Evolutionary conservation across 2,329 filamentous ascomycete species (phyloP).

Genomic region (Parastagonospora nodorum): DNA sequence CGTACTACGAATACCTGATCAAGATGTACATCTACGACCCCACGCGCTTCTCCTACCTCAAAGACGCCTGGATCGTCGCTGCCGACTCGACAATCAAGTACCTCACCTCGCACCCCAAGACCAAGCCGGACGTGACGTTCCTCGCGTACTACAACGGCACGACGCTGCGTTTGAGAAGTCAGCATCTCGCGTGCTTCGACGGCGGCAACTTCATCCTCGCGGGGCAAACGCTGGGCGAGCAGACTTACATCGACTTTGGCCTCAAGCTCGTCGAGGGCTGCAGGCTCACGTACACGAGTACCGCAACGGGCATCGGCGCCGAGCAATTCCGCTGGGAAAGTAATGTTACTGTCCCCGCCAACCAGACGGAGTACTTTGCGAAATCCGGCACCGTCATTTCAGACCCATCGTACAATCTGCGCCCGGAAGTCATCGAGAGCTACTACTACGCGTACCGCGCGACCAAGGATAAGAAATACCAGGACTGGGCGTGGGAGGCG

Average conservation of each 20-base stretch:
- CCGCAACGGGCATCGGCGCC: constrained; percentile 75
- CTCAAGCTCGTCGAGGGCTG: constrained; percentile 73
- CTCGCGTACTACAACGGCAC: constrained; percentile 62
- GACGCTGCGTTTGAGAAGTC: constrained; percentile 43
- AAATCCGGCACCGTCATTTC: constrained; percentile 74
- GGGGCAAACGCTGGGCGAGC: constrained; percentile 68
- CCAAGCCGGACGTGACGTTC: constrained; percentile 74
- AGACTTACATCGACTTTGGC: constrained; percentile 75
- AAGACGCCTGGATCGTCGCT: constrained; percentile 73
- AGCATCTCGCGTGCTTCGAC: constrained; percentile 75
- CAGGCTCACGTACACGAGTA: constrained; percentile 72
- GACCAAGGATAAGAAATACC: constrained; percentile 75
- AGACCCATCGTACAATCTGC: constrained; percentile 66
- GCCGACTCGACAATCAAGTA: constrained; percentile 76
- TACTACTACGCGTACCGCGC: constrained; percentile 86
- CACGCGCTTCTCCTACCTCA: constrained; percentile 65
- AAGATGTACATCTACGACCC: constrained; percentile 88
- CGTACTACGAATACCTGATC: constrained; percentile 87
- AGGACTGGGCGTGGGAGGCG: constrained; percentile 82
- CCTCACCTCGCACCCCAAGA: constrained; percentile 69
- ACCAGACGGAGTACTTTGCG: constrained; percentile 64
- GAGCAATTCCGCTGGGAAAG: constrained; percentile 58
- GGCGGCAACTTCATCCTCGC: constrained; percentile 83
- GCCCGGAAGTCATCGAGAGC: constrained; percentile 82
- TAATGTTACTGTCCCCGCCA: constrained; percentile 29